Evolutionary conservation across 2,329 filamentous ascomycete species (phyloP), one percentile per base, ranked within the genome.

Genomic region (Parastagonospora avenae): DNA sequence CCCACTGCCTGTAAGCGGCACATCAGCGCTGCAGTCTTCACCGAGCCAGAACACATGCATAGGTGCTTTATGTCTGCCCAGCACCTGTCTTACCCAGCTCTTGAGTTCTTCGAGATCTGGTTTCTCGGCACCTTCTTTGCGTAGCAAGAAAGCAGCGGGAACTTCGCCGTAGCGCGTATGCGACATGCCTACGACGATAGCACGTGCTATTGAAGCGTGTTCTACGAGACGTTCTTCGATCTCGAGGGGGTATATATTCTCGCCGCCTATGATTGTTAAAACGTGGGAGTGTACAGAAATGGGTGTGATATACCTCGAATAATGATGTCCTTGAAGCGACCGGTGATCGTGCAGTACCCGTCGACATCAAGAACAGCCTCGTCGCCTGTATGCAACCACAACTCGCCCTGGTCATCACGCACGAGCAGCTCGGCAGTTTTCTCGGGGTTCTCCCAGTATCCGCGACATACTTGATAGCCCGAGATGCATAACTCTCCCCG

Each of bases 281-380:
- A 24, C 14, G 1, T 1, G 36, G 2, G 8, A 9, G 6, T 2
- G 4, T 29, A 4, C 28, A 4, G 16, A 16, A 7, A 32, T 16
- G n/a, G 31, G 15, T 27, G 9, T 28, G 38, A 58, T 68, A 32
- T 60, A 72, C 85, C 88, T 62, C 88, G 79, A 53, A 91, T 91
- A 50, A 91, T 90, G 31, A 91, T 90, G 52, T 92, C 89, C 75
- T 91, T 91, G 74, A 90, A 90, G 15, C 88, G 79, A 0, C 89
- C 88, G 0, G 88, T 91, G 59, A 92, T 91, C 6, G 78, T 70
- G 40, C 87, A 90, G 66, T 89, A 90, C 0, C 87, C 72, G 47
- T 74, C 70, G 2, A 70, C 69, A 48, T 74, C 71, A 14, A 75
- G 52, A 4, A 74, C 63, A 1, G 71, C 73, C 50, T 75, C 72